Conservation (phyloP, 2,329 filamentous ascomycete genomes). For the Furcasterigmium sp. region DNA sequence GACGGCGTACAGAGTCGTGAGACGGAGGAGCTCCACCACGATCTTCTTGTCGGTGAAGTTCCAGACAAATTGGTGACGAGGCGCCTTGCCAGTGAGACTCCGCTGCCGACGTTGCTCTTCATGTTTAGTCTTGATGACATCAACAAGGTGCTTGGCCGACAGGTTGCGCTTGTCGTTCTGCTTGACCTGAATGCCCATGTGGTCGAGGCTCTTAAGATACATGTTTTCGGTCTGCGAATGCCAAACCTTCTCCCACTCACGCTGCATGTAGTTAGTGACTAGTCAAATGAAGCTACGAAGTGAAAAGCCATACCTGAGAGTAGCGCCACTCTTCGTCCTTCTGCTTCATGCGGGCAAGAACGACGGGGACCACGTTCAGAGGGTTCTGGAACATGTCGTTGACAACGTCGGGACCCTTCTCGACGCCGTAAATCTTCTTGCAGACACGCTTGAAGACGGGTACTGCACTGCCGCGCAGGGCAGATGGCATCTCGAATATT, state of each 20-base stretch:
- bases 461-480: conserved; percentile 86
- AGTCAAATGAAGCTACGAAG: background rate
- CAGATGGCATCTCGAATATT: conserved; percentile 72
- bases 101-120: conserved; percentile 80
- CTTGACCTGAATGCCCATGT: conserved; percentile 90
- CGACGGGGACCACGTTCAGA: conserved; percentile 80
- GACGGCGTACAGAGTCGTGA: conserved; percentile 60
- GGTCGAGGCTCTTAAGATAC: conserved; percentile 93
- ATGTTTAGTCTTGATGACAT: conserved; percentile 86
- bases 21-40: conserved; percentile 55
- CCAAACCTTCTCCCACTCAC: conserved; percentile 99
- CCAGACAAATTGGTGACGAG: conserved; percentile 71
- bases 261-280: conserved; percentile 35
- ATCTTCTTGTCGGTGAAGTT: conserved; percentile 68
- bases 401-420: conserved; percentile 79
- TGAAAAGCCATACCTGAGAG: conserved; percentile 51
- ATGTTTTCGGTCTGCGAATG: conserved; percentile 90
- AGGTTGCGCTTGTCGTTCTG: conserved; percentile 86
- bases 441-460: conserved; percentile 96
- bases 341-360: conserved; percentile 85
- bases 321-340: conserved; percentile 98
- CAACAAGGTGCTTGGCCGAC: conserved; percentile 82
- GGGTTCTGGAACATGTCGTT: conserved; percentile 81
- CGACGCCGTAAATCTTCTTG: conserved; percentile 88
- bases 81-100: conserved; percentile 53